Base-by-base conservation (phyloP, 192 early-diverging fungal genomes). In the Coemansia sp. region DNA sequence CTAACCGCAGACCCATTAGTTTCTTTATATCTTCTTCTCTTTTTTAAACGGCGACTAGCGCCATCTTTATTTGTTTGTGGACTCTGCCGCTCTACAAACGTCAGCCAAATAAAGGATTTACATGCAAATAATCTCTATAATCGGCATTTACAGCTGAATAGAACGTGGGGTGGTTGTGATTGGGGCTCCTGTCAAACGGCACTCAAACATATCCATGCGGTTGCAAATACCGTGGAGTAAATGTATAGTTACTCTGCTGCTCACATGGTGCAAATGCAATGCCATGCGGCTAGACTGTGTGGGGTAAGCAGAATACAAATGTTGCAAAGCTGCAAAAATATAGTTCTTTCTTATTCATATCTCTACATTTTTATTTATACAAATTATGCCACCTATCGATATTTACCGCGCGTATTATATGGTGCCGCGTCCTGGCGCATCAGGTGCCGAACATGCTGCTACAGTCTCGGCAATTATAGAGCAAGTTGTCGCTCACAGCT, bases 151-250 rank as follows among this genome's bases (percentile, higher is more conserved):
- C 69, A 3, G 19, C 24, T 86, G 77, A 60, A 54, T 64, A 14
- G 16, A 74, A n/a, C 20, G 49, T 29, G 87, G 83, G n/a, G 73
- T 71, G 2, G 66, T 58, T 6, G 64, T 83, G 3, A 69, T 87
- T 24, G 87, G 87, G 8, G 88, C 32, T 35, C 8, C 26, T 27
- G 26, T 27, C 26, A 27, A 87, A 4, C 88, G n/a, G 74, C 70
- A 3, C 85, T 83, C 4, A 53, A 72, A 16, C 74, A 88, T 68
- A 87, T 84, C 53, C 23, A 50, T 35, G 57, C 35, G 16, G 54
- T 73, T 45, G 59, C 35, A 50, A 37, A 29, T 37, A 18, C 7
- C 54, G 18, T 22, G 45, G 13, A 14, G 47, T 59, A 50, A 29
- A n/a, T 61, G 26, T 35, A 50, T 19, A 43, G 39, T 32, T 29